A percentile compares a stretch with the other conserved stretches of the same genome.
These are phyloP conservation scores for Cudoniella acicularis DNA, from an alignment of 495 filamentous ascomycete genomes.

Conservation along the genomic window DNA sequence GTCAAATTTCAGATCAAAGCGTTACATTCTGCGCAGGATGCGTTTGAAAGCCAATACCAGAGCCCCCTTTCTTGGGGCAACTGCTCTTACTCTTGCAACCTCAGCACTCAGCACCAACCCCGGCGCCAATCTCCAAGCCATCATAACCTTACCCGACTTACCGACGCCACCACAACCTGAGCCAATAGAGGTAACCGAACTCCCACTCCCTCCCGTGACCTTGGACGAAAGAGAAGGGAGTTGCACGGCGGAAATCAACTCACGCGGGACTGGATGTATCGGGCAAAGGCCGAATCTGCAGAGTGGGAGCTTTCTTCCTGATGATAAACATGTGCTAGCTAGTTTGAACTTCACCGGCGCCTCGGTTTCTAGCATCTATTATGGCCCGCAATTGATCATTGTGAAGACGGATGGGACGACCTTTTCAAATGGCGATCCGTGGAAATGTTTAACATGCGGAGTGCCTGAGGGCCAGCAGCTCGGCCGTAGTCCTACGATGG, in stretches of 20 bases:
- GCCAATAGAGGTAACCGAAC: slow-evolving; percentile 17
- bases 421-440: slow-evolving; percentile 26
- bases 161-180: too few relatives aligned
- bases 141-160: too few relatives aligned
- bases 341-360: slow-evolving; percentile 23
- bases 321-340: slow-evolving; percentile 26
- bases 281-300: slow-evolving; percentile 4
- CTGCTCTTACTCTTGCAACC: too few relatives aligned
- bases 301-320: slow-evolving; percentile 27
- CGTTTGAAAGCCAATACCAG: too few relatives aligned
- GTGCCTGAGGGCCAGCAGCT: slow-evolving; percentile 16
- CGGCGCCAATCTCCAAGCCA: too few relatives aligned
- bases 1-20: too few relatives aligned
- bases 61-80: too few relatives aligned
- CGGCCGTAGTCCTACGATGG: slow-evolving; percentile 3
- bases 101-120: too few relatives aligned
- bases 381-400: slow-evolving; percentile 21
- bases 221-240: not conserved
- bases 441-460: slow-evolving; percentile 29
- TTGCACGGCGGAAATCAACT: slow-evolving; percentile 17
- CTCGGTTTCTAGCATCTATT: slow-evolving; percentile 17
- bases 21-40: too few relatives aligned
- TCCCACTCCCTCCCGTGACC: slow-evolving; percentile 21
- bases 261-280: slow-evolving; percentile 22
- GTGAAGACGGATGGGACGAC: slow-evolving; percentile 21